Evolutionary conservation across 129 eudicot genomes (phyloP).

Genomic region (Flaveria sonorensis): DNA sequence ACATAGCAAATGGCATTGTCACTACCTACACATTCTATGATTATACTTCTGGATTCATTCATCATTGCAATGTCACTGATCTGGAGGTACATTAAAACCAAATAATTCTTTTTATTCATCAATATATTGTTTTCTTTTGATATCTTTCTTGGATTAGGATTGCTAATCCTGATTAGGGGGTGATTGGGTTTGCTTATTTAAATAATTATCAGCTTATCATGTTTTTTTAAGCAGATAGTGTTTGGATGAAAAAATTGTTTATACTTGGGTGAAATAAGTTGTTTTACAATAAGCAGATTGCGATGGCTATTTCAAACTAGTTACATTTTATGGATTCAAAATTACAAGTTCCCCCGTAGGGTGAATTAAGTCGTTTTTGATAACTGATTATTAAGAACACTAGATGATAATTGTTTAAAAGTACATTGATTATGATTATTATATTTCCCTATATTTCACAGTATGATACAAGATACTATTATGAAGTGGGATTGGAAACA

Average conservation of each 20-base stretch:
- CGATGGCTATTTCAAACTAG: background rate
- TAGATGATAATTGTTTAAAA: background rate
- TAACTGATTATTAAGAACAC: background rate
- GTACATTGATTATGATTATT: background rate
- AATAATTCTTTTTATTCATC: background rate
- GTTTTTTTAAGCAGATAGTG: background rate
- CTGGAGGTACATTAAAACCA: constrained; percentile 49
- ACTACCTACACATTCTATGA: constrained; percentile 61
- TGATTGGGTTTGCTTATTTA: background rate
- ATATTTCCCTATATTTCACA: constrained; percentile 33
- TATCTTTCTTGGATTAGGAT: background rate
- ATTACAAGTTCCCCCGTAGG: background rate
- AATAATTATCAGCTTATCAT: background rate
- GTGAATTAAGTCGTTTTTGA: background rate
- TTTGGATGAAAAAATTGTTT: background rate
- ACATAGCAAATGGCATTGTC: constrained; percentile 49
- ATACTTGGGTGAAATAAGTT: background rate
- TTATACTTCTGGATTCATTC: constrained; percentile 87
- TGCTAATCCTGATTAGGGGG: background rate
- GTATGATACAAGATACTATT: constrained; percentile 70
- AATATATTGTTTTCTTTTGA: background rate
- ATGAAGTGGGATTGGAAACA: constrained; percentile 65
- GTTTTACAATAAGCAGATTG: background rate
- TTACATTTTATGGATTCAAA: background rate
- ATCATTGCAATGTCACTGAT: constrained; percentile 72